phyloP scores from a whole-genome alignment of 148 eudicot species.

The Tetragonia tetragonoides region DNA sequence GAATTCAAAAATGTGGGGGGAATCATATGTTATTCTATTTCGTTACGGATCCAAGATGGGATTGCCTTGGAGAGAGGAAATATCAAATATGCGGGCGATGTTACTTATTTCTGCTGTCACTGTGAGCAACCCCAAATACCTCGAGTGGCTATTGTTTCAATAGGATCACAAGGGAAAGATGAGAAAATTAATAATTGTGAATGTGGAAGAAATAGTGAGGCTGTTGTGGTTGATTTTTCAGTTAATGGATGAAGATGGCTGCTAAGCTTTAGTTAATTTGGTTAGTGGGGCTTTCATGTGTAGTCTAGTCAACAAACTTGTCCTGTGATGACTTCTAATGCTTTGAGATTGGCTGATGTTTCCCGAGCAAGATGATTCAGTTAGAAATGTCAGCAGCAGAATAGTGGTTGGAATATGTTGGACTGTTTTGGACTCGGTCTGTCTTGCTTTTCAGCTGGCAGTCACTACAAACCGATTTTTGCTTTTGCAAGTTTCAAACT shows the following conservation, averaged over 20 bases:
- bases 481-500: neutral
- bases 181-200: neutral
- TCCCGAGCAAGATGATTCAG: neutral
- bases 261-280: neutral
- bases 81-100: neutral
- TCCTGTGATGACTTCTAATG: neutral
- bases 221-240: conserved; percentile 1
- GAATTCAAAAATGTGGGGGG: conserved; percentile 8
- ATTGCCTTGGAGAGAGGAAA: conserved; percentile 8
- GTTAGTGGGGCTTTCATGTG: neutral
- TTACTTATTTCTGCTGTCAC: neutral
- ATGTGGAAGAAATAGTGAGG: neutral
- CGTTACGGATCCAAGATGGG: conserved; percentile 29
- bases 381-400: neutral
- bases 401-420: neutral
- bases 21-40: conserved; percentile 26
- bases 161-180: neutral
- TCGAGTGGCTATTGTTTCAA: neutral
- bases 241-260: neutral
- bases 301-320: neutral
- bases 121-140: neutral
- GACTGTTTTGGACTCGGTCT: neutral
- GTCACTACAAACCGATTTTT: neutral
- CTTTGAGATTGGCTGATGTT: neutral
- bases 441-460: neutral